Conservation (phyloP, 129 eudicot genomes). For the Scalesia atractyloides region DNA sequence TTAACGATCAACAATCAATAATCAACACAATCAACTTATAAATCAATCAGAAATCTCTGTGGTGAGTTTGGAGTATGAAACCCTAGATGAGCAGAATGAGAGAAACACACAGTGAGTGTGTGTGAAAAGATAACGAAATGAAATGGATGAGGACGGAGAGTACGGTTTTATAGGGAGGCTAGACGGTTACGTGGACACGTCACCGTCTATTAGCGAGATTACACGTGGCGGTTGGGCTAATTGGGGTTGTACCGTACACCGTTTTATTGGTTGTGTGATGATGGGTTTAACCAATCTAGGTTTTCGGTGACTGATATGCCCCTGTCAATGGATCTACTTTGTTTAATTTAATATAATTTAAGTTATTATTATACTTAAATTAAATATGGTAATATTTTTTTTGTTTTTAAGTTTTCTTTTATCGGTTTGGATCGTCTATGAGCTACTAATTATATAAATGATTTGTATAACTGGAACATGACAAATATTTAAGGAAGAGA, state of each 20-base stretch:
- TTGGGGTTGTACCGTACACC: conserved; percentile 24
- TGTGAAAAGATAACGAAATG: conserved; percentile 32
- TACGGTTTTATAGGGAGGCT: conserved; percentile 47
- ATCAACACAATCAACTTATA: conserved; percentile 24
- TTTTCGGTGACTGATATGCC: conserved; percentile 23
- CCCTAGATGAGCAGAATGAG: conserved; percentile 32
- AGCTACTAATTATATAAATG: no score
- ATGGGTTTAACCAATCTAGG: conserved; percentile 35
- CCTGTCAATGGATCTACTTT: not conserved
- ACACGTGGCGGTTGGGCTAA: conserved; percentile 45
- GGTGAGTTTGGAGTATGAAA: conserved; percentile 1
- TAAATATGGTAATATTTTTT: no score
- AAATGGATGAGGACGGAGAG: conserved; percentile 58
- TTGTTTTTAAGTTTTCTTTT: no score
- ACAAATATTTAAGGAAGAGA: no score
- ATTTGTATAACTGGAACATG: no score
- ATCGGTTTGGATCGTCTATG: no score
- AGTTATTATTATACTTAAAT: no score
- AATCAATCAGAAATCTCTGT: conserved; percentile 19
- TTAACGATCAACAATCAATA: not conserved
- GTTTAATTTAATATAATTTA: no score
- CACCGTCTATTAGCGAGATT: conserved; percentile 39
- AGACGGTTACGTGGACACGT: conserved; percentile 50
- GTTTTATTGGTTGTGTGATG: conserved; percentile 17
- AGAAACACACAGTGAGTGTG: not conserved